Conservation (phyloP, 1,284 basidiomycete genomes). For the Melampsora americana region DNA sequence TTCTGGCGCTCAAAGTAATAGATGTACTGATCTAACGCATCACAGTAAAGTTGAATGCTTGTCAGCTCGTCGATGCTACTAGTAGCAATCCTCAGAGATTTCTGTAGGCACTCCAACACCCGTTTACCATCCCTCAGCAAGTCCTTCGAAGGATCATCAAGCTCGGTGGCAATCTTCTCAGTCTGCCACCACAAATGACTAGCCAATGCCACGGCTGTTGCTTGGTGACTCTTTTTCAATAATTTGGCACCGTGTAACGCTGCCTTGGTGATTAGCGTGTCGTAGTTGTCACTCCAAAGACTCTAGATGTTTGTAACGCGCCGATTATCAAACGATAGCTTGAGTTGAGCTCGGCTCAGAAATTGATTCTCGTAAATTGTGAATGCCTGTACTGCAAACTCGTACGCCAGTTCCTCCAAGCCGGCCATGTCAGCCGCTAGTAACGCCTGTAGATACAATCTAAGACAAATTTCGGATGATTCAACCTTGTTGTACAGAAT, state of each 20-base stretch:
- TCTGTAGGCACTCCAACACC: constrained; percentile 89
- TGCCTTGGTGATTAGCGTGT: constrained; percentile 91
- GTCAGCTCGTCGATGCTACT: constrained; percentile 91
- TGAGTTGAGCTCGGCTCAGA: constrained; percentile 84
- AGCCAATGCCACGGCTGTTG: constrained; percentile 84
- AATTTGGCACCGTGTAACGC: constrained; percentile 88
- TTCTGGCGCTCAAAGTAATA: constrained; percentile 90
- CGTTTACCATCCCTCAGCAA: constrained; percentile 75
- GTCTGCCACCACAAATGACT: constrained; percentile 97
- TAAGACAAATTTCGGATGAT: constrained; percentile 78
- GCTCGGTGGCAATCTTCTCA: constrained; percentile 57
- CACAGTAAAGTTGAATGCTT: constrained; percentile 85
- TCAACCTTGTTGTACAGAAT: constrained; percentile 87
- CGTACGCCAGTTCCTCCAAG: constrained; percentile 88
- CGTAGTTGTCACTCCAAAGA: constrained; percentile 90
- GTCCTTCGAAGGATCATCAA: constrained; percentile 17
- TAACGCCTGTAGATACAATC: constrained; percentile 86
- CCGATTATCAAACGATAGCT: constrained; percentile 89
- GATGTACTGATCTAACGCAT: constrained; percentile 86
- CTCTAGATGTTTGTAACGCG: constrained; percentile 74
- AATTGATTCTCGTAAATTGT: constrained; percentile 93
- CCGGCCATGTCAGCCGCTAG: constrained; percentile 87
- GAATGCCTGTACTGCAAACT: constrained; percentile 92
- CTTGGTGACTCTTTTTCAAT: constrained; percentile 93
- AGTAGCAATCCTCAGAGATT: constrained; percentile 85